These are phyloP conservation scores for Gossypium trilobum DNA, from an alignment of 441 rosid genomes.

Conservation along the genomic window DNA sequence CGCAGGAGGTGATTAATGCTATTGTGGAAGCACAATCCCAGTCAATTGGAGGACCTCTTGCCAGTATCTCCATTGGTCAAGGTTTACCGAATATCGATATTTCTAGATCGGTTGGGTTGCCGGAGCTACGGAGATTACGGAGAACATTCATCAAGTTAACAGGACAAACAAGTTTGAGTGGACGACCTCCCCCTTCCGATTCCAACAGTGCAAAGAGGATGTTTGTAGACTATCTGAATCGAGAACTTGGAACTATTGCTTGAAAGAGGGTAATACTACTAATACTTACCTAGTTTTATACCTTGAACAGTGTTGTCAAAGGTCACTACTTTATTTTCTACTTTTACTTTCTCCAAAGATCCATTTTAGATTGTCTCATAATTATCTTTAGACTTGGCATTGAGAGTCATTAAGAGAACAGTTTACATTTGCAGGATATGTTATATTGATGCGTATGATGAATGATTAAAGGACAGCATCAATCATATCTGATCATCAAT, in stretches of 20 bases:
- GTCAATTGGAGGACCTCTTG: conserved; percentile 58
- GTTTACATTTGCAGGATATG: not conserved
- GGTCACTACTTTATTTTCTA: not conserved
- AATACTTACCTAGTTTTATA: not conserved
- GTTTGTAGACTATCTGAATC: conserved; percentile 85
- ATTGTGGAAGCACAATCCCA: conserved; percentile 71
- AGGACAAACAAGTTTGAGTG: conserved; percentile 81
- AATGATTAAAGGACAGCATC: not conserved
- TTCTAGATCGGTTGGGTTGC: conserved; percentile 64
- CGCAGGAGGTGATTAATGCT: conserved; percentile 66
- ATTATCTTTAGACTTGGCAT: not conserved
- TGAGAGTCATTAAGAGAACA: not conserved
- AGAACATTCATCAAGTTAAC: conserved; percentile 78
- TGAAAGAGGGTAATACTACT: conserved; percentile 16
- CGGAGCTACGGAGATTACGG: conserved; percentile 73
- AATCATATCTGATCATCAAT: not conserved
- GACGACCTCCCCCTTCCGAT: conserved; percentile 71
- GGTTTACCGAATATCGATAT: conserved; percentile 49
- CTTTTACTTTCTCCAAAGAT: not conserved
- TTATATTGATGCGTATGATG: not conserved
- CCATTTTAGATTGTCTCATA: not conserved
- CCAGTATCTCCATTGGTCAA: conserved; percentile 48
- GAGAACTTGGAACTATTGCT: conserved; percentile 50
- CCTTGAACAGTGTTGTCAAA: not conserved
- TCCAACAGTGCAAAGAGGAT: conserved; percentile 83